Base-by-base conservation (phyloP, 805 yeast genomes). In the Lachancea lanzarotensis region DNA sequence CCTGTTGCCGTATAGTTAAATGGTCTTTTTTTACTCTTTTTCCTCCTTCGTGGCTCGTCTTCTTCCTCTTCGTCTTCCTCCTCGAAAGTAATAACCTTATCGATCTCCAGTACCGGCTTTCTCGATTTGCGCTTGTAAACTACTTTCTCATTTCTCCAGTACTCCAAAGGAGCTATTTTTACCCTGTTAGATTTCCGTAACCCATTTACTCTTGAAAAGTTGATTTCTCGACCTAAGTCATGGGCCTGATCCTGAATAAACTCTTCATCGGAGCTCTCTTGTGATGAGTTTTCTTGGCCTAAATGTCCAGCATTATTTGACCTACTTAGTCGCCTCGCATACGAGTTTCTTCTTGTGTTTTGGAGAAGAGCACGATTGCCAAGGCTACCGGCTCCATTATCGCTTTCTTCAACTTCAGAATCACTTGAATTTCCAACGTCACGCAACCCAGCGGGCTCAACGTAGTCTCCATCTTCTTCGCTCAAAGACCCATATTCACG, bases 71-170 rank as follows among this genome's bases (percentile, higher is more conserved):
- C 62, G 13, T 54, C 54, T 18, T 54, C 51, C 20, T 52, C 53
- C 27, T 61, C 64, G 45, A 53, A 56, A 0, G 79, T 81, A 8
- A 80, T 71, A 31, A 84, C 79, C 50, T 75, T 78, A 43, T 75
- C 73, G 20, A 83, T 73, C 35, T 77, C 76, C 42, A 79, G 79
- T 7, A 81, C 73, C 7, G 76, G 70, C 16, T 63, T 63, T n/a
- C 52, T 52, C 3, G 59, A 49, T 15, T 52, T 56, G 40, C 69
- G 66, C 35, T 72, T 68, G 56, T 84, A 88, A 2, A 84, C 75
- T 26, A 84, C 75, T 48, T 79, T 70, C 63, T 88, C 96, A 56
- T 84, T 85, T 59, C 84, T 76, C 96, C 96, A 88, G 59, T 74
- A 84, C 2, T 87, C 90, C 50, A 88, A 66, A 0, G 95, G 91